These are phyloP conservation scores for Neohortaea acidophila DNA, from an alignment of 495 filamentous ascomycete species.

Conservation along the genomic window DNA sequence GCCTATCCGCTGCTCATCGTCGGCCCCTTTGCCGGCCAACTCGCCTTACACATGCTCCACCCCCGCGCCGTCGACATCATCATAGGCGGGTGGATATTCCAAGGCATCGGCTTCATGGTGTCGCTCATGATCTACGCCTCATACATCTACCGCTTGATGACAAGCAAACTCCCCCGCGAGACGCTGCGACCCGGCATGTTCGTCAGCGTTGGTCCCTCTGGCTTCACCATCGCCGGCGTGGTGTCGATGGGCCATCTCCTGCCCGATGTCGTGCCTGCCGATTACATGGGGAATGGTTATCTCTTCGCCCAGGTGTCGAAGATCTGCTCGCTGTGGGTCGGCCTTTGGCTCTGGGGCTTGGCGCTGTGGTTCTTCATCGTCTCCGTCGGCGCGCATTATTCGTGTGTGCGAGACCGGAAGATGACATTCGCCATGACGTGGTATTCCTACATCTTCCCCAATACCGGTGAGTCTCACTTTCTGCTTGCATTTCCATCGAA, in stretches of 20 bases:
- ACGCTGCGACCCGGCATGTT: conserved; percentile 69
- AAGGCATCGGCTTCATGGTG: conserved; percentile 75
- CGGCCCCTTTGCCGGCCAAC: conserved; percentile 55
- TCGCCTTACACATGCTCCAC: conserved; percentile 36
- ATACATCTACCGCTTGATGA: conserved; percentile 82
- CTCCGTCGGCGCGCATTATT: conserved; percentile 57
- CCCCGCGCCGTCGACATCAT: conserved; percentile 44
- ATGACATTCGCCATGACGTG: conserved; percentile 77
- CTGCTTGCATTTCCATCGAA: conserved; percentile 15
- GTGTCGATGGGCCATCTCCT: conserved; percentile 39
- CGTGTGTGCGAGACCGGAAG: conserved; percentile 42
- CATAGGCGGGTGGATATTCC: conserved; percentile 53
- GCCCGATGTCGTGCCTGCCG: conserved; percentile 33
- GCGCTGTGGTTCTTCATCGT: conserved; percentile 81
- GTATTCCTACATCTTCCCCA: conserved; percentile 80
- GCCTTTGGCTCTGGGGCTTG: conserved; percentile 73
- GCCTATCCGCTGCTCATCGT: conserved; percentile 73
- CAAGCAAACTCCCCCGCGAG: conserved; percentile 70
- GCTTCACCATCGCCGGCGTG: conserved; percentile 62
- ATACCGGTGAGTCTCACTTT: conserved; percentile 33
- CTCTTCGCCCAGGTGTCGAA: conserved; percentile 40
- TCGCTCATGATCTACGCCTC: conserved; percentile 66
- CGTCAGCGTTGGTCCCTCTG: conserved; percentile 63
- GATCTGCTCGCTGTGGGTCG: conserved; percentile 42
- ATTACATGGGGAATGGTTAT: conserved; percentile 45